Base-by-base conservation (phyloP, 768 basidiomycete species). In the Lentinula guzmanii region DNA sequence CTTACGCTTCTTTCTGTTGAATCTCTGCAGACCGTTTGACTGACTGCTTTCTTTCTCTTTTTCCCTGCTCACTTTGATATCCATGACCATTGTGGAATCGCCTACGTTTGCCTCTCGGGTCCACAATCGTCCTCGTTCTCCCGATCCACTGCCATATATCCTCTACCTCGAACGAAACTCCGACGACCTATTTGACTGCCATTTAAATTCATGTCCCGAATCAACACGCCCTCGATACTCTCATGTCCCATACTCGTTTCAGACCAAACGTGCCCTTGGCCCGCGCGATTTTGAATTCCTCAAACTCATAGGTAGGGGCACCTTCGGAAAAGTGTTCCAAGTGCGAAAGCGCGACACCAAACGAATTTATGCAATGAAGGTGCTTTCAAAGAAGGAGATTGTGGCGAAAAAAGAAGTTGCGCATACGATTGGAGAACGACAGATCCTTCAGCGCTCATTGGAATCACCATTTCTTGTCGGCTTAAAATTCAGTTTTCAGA, bases 301-400 rank as follows among this genome's bases (percentile, higher is more conserved):
- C 70, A 97, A 97, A 74, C 90, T 99, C 61, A 98, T 99, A 75
- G 97, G 97, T 61, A 87, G 95, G 53, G 97, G 97, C 1, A 98
- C 97, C 0, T 99, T 99, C 72, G 97, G 95, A 52, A 91, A 94
- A 59, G 97, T 99, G 18, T 98, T 98, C 81, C 97, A 99, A 74
- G 97, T 99, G 53, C 92, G 97, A 63, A 99, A 99, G 77, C 87
- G 82, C 72, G 95, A 99, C 77, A 99, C 97, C 45, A 91, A 93
- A 74, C 91, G 97, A 51, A 98, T 99, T 76, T 99, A 98, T 78
- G 97, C 97, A 56, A 98, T 99, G 96, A 99, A 99, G 71, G 93
- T 98, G 61, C 82, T 99, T 42, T 95, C 93, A 35, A 99, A 99
- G 78, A 95, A 93, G 80, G 97, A 99, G 75, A 98, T 99, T 68